These are phyloP conservation scores for Eutrema yunnanense DNA, from an alignment of 345 rosid species.

Conservation along the genomic window DNA sequence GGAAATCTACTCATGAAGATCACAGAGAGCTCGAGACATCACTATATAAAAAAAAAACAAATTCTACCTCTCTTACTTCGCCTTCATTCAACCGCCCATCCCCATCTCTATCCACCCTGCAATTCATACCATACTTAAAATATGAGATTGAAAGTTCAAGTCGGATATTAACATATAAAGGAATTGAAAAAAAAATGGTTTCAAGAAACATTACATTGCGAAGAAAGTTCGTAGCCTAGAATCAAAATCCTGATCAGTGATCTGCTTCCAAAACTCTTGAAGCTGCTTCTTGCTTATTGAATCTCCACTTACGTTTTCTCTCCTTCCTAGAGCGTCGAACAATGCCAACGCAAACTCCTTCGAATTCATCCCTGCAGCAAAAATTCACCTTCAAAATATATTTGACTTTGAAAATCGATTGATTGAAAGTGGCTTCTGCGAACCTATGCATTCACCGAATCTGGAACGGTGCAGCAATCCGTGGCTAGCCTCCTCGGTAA, in stretches of 20 bases:
- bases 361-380: slow-evolving; percentile 53
- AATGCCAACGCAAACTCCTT: slow-evolving; percentile 59
- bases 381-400: neutral
- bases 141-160: neutral
- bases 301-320: slow-evolving; percentile 37
- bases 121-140: slow-evolving; percentile 1
- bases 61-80: slow-evolving; percentile 57
- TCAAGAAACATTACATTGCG: slow-evolving; percentile 42
- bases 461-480: slow-evolving; percentile 45
- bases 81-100: slow-evolving; percentile 68
- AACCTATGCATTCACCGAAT: slow-evolving; percentile 75
- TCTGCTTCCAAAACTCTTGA: slow-evolving; percentile 65
- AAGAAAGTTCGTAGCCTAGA: slow-evolving; percentile 72
- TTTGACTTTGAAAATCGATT: neutral
- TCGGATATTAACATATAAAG: neutral
- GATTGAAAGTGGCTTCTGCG: neutral
- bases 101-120: slow-evolving; percentile 75
- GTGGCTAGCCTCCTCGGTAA: slow-evolving; percentile 33
- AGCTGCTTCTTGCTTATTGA: slow-evolving; percentile 39
- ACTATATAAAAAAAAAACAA: neutral
- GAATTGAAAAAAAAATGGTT: neutral
- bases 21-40: slow-evolving; percentile 3
- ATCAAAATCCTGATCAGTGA: slow-evolving; percentile 60
- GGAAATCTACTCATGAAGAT: neutral
- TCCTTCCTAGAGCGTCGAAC: slow-evolving; percentile 61